phyloP scores from a whole-genome alignment of 2,329 filamentous ascomycete genomes.

The Coleophoma crateriformis region DNA sequence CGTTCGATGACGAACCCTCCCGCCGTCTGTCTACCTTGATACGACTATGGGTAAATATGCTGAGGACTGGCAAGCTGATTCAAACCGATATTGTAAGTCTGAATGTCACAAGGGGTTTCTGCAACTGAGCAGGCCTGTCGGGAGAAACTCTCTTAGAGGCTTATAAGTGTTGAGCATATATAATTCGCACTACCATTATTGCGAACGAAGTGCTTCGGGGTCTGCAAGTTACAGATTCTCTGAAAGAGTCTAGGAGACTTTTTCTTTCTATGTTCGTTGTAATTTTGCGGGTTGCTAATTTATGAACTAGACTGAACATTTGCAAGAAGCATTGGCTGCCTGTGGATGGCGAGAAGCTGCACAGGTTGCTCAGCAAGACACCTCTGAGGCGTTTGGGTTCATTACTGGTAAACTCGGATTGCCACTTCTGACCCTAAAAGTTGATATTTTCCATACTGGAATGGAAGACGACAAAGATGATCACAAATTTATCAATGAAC shows the following conservation, averaged over 20 bases:
- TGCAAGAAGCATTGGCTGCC: slow-evolving; percentile 75
- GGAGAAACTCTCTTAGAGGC: no score
- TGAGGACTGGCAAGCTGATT: slow-evolving; percentile 80
- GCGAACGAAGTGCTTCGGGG: no score
- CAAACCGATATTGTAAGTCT: slow-evolving; percentile 70
- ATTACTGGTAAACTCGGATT: slow-evolving; percentile 86
- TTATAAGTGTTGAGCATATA: no score
- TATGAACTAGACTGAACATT: slow-evolving; percentile 60
- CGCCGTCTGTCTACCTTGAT: slow-evolving; percentile 72
- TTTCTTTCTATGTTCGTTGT: no score
- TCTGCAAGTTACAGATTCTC: no score
- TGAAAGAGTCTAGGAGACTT: no score
- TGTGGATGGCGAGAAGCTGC: slow-evolving; percentile 87
- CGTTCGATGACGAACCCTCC: slow-evolving; percentile 65
- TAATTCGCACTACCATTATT: no score
- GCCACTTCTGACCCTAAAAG: slow-evolving; percentile 82
- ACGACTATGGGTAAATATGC: slow-evolving; percentile 87
- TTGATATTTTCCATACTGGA: slow-evolving; percentile 91
- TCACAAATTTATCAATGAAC: slow-evolving; percentile 90
- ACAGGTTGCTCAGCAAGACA: slow-evolving; percentile 80
- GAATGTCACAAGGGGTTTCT: neutral
- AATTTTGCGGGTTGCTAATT: slow-evolving; percentile 7
- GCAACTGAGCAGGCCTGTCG: no score
- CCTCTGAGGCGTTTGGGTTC: slow-evolving; percentile 92
- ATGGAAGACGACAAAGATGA: slow-evolving; percentile 79